Evolutionary conservation across 768 basidiomycete species (phyloP).

Genomic region (Kwoniella sp.): DNA sequence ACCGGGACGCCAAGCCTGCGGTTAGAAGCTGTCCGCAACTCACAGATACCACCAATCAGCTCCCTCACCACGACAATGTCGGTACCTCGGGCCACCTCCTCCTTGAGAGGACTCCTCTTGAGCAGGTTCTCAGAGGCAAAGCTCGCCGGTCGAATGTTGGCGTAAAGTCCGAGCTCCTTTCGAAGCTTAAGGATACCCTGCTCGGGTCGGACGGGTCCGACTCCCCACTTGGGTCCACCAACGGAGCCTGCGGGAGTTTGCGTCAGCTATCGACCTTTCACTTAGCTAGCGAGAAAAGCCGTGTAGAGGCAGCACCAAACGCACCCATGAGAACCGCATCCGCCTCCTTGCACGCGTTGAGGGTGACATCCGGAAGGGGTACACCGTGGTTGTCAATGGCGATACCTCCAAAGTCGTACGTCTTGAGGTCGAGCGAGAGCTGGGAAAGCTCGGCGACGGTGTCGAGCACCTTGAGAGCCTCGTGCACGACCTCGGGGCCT

Average conservation of each 20-base stretch:
- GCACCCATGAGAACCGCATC: constrained; percentile 94
- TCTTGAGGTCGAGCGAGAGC: constrained; percentile 68
- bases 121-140: constrained; percentile 89
- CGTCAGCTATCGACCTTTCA: no score
- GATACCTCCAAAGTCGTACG: constrained; percentile 80
- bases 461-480: constrained; percentile 80
- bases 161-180: constrained; percentile 90
- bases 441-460: constrained; percentile 62
- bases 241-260: constrained; percentile 68
- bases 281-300: no score
- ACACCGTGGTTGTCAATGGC: constrained; percentile 86
- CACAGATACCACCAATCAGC: constrained; percentile 83
- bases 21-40: constrained; percentile 13
- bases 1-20: no score
- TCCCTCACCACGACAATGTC: constrained; percentile 94
- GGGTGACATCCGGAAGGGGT: constrained; percentile 75
- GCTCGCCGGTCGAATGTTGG: constrained; percentile 94
- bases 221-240: constrained; percentile 99
- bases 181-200: constrained; percentile 80
- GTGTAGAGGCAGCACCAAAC: no score
- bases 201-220: constrained; percentile 85
- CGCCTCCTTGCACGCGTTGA: constrained; percentile 83
- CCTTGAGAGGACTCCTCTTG: constrained; percentile 79
- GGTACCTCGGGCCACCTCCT: constrained; percentile 67
- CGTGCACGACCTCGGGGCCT: constrained; percentile 85